A percentile compares a stretch with the other conserved stretches of the same genome.
Conservation (phyloP, 768 basidiomycete genomes). For the Artomyces pyxidatus region DNA sequence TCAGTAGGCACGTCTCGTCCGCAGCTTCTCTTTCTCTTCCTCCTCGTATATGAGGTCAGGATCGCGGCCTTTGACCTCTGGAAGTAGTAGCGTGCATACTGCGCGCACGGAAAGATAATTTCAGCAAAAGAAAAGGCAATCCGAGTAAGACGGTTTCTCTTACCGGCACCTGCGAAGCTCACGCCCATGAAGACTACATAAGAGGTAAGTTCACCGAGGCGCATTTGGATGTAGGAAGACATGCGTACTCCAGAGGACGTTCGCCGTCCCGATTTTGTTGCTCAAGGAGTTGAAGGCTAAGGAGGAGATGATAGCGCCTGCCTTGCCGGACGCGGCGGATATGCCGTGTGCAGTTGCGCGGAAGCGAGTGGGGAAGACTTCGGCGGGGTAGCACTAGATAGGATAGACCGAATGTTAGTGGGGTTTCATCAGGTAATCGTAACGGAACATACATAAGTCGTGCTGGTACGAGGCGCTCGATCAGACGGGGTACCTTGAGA, state of each 20-base stretch:
- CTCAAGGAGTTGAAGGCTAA: constrained; percentile 64
- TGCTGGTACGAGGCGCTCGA: constrained; percentile 24
- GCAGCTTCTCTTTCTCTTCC: constrained; percentile 24
- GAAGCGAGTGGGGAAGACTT: constrained; percentile 74
- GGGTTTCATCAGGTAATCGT: background rate
- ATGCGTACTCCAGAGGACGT: constrained; percentile 63
- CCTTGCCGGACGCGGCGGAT: constrained; percentile 66
- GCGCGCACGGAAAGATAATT: background rate
- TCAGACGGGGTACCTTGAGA: background rate
- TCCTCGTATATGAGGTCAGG: constrained; percentile 38
- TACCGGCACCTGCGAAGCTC: constrained; percentile 47
- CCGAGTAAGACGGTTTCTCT: constrained; percentile 10
- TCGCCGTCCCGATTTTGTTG: constrained; percentile 52
- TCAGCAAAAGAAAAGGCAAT: background rate
- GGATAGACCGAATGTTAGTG: background rate
- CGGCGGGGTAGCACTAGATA: constrained; percentile 58
- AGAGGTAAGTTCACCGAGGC: background rate
- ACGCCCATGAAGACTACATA: constrained; percentile 57
- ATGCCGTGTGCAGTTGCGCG: constrained; percentile 69
- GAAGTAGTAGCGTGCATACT: constrained; percentile 38
- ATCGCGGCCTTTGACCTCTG: constrained; percentile 43
- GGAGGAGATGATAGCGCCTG: constrained; percentile 69
- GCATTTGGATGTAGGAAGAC: background rate
- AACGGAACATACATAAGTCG: constrained; percentile 38
- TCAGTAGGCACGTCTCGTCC: too few relatives aligned